Conservation (phyloP, 1,139 yeast species). For the Saccharomyces hybrid region DNA sequence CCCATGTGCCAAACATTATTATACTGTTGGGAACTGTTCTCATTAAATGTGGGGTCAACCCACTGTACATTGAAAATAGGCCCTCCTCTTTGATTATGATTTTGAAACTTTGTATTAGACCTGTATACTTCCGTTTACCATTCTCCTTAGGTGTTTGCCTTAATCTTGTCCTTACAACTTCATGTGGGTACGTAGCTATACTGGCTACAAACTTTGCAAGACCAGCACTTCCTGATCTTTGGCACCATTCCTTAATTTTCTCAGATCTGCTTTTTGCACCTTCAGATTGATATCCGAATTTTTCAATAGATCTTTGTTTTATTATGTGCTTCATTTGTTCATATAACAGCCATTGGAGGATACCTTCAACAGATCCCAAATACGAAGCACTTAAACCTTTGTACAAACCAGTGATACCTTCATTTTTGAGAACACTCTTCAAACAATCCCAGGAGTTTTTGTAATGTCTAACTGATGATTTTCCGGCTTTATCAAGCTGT, state of each 20-base stretch:
- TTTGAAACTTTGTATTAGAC: constrained; percentile 78
- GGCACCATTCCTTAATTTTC: constrained; percentile 79
- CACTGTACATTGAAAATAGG: constrained; percentile 88
- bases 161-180: constrained; percentile 88
- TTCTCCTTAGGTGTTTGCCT: constrained; percentile 86
- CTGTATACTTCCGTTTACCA: constrained; percentile 82
- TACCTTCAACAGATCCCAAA: constrained; percentile 86
- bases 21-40: constrained; percentile 97
- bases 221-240: constrained; percentile 96
- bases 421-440: constrained; percentile 57
- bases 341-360: constrained; percentile 93
- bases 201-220: constrained; percentile 92
- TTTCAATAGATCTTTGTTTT: constrained; percentile 45
- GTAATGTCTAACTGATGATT: constrained; percentile 40
- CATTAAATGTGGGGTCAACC: constrained; percentile 90
- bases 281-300: constrained; percentile 34
- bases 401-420: constrained; percentile 76
- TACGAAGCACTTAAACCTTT: constrained; percentile 90
- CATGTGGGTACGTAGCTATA: constrained; percentile 91
- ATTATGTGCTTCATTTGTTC: constrained; percentile 86
- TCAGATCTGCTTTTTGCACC: constrained; percentile 51
- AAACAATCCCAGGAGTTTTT: constrained; percentile 83
- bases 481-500: constrained; percentile 65
- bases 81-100: constrained; percentile 88
- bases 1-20: constrained; percentile 99